Evolutionary conservation across 257 asterid species (phyloP), one percentile per base, ranked within the genome.

Genomic region (Schizonepeta tenuifolia): DNA sequence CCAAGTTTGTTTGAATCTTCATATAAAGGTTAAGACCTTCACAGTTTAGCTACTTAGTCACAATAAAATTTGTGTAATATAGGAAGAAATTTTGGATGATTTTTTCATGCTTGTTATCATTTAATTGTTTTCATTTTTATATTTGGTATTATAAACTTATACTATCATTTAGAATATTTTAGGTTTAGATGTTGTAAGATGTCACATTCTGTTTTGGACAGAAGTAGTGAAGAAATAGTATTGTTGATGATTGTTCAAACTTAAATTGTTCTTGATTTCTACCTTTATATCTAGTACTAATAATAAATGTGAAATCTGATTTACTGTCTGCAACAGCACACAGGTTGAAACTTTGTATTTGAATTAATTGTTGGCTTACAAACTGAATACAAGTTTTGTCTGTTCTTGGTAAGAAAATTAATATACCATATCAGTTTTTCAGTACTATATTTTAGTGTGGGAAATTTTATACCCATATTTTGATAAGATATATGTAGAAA

Each of bases 21-120:
- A 61, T 50, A 73, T 51, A 36, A 67, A 58, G 72, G 41, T 40
- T 40, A 9, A 40, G 44, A 40, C 44, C 12, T 40, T 40, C 44
- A 40, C 44, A 40, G 5, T 12, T 43, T 43, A 43, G 50, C 50
- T 10, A 43, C 50, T 43, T 43, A 43, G 50, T 59, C 67, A 24
- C 18, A 15, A 44, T 44, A 3, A 65, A 1, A 24, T 24, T 60
- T 61, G 40, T 51, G 44, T 22, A 67, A 56, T 50, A n/a, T 58
- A 47, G 47, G 69, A 38, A 22, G 65, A 74, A 74, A 41, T 54
- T 73, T 65, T 73, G 60, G 63, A 38, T 58, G 51, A n/a, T n/a
- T 67, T 12, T 65, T 18, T 0, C 67, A 18, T 71, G 47, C 49
- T 31, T 36, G 43, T 15, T 72, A 13, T 72, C 69, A 22, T 28